Evolutionary conservation across 2,329 filamentous ascomycete species (phyloP).

Genomic region (Ophiosphaerella narmari): DNA sequence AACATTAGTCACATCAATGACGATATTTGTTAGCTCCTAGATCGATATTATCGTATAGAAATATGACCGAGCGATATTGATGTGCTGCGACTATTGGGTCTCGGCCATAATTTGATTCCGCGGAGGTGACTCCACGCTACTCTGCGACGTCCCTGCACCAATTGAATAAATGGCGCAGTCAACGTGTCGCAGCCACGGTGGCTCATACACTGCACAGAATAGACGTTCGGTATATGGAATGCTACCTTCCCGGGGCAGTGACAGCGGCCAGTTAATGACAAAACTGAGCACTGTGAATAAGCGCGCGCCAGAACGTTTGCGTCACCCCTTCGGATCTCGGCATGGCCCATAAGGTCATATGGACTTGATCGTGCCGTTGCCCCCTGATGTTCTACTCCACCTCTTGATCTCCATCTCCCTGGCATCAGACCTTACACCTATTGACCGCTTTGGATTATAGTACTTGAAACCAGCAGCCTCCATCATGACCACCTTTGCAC

Average conservation of each 20-base stretch:
- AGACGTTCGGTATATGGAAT: background rate
- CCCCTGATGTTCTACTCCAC: constrained; percentile 2
- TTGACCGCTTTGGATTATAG: too few species aligned
- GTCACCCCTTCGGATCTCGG: constrained; percentile 4
- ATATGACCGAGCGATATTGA: background rate
- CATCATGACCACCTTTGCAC: constrained; percentile 13
- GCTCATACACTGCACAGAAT: constrained; percentile 1
- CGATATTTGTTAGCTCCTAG: too few species aligned
- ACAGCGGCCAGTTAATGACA: constrained; percentile 1
- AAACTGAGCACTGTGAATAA: background rate
- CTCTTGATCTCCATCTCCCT: background rate
- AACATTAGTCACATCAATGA: too few species aligned
- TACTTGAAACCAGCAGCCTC: background rate
- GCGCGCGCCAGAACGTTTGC: constrained; percentile 3
- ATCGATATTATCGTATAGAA: background rate
- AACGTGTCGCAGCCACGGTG: constrained; percentile 9
- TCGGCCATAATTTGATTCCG: background rate
- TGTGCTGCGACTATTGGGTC: background rate
- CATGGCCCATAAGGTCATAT: background rate
- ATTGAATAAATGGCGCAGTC: constrained; percentile 8
- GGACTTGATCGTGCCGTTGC: constrained; percentile 1
- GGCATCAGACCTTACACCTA: background rate
- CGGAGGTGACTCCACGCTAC: constrained; percentile 1
- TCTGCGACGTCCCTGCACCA: background rate
- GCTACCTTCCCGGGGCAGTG: background rate